These are phyloP conservation scores for Kodamaea arcana DNA, from an alignment of 1,139 yeast species.

Conservation along the genomic window DNA sequence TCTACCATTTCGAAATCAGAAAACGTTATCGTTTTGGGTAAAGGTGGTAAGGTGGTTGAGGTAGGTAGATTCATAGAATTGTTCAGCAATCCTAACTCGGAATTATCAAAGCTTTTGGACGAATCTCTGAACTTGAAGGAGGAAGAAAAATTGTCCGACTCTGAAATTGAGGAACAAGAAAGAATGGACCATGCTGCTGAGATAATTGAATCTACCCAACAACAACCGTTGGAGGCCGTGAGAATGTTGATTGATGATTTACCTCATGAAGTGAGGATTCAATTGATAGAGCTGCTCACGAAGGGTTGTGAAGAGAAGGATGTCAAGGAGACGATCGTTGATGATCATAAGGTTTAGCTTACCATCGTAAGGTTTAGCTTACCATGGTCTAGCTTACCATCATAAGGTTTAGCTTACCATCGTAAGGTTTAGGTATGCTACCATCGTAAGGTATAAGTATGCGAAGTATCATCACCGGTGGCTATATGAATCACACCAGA, in stretches of 20 bases:
- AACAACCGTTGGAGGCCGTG: slow-evolving; percentile 23
- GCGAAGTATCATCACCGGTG: no score
- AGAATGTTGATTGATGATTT: slow-evolving; percentile 36
- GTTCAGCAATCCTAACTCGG: slow-evolving; percentile 41
- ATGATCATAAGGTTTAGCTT: slow-evolving; percentile 3
- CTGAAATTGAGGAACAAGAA: slow-evolving; percentile 22
- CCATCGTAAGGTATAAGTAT: no score
- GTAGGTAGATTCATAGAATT: slow-evolving; percentile 40
- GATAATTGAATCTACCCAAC: slow-evolving; percentile 20
- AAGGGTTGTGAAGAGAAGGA: slow-evolving; percentile 13
- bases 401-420: no score
- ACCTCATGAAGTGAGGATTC: slow-evolving; percentile 30
- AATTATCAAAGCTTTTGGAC: slow-evolving; percentile 41
- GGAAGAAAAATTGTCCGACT: slow-evolving; percentile 19
- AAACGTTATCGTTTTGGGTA: slow-evolving; percentile 54
- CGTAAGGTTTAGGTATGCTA: no score
- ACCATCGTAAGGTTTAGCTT: no score
- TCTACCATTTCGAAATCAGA: slow-evolving; percentile 64
- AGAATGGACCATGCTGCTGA: slow-evolving; percentile 25
- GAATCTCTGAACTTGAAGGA: slow-evolving; percentile 27
- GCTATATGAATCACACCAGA: no score
- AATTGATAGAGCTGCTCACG: slow-evolving; percentile 29
- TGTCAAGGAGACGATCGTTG: slow-evolving; percentile 6
- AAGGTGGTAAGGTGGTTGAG: slow-evolving; percentile 41
- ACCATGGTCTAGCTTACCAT: no score